Evolutionary conservation across 257 asterid species (phyloP), one percentile per base, ranked within the genome.

Genomic region (Ligustrum vulgare): DNA sequence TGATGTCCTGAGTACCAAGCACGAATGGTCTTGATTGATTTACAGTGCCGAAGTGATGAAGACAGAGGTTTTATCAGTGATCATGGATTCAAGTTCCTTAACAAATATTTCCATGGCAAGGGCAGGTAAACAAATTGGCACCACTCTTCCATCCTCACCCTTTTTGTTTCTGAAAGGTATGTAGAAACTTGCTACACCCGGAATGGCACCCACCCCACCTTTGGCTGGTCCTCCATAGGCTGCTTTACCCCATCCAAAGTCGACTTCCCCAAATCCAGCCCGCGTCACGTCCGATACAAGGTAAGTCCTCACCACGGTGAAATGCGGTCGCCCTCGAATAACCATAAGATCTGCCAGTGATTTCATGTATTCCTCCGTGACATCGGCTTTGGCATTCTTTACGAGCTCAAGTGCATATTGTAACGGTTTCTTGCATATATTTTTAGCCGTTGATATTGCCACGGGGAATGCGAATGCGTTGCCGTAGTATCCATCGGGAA

Each of bases 211-310:
- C 1, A 83, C 85, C 1, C 93, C 96, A 16, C 87, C 96, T 70
- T 80, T 83, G 0, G 92, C 93, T 11, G 85, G 84, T 0, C 95
- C 96, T 2, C 89, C 90, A 45, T 85, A 89, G 4, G 31, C 86
- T 0, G 92, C 71, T 66, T 70, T 83, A 0, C 96, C 97, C 97
- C 96, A 91, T 47, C 93, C 96, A 16, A 88, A 83, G 22, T 91
- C 92, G 63, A 89, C 86, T 10, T 85, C 89, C 0, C 69, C 87
- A 2, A 86, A 86, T 0, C 92, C 92, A 2, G 79, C 78, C 8
- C 78, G 74, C 0, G 84, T 86, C 49, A 88, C 75, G 41, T 89
- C 92, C 0, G 93, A 91, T 6, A 90, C 90, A 0, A 86, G 15
- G 36, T 49, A 90, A 15, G 78, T 76, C 43, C 83, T 63, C 6